Base-by-base conservation (phyloP, 2,329 filamentous ascomycete species). In the Diaporthe vexans region DNA sequence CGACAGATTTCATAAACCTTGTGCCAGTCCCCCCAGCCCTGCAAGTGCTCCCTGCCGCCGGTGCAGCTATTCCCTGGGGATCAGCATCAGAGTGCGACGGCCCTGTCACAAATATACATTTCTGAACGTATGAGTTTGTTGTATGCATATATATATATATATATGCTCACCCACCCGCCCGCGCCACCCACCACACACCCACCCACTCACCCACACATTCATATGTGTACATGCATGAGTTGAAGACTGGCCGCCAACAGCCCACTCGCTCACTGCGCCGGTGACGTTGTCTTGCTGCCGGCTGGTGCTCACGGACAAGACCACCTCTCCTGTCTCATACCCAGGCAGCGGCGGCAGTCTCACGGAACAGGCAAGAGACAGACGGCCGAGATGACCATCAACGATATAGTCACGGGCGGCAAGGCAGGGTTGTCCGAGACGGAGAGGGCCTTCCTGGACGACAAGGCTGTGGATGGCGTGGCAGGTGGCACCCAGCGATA, bases 401-500 rank as follows among this genome's bases (percentile, higher is more conserved):
- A 70, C 56, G 40, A 70, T n/a, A 35, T 40, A 19, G 1, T 43
- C 37, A 37, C 57, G 24, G 48, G 56, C 24, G 46, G 26, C 26
- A 63, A 67, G 57, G 26, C 73, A 48, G 26, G 67, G 35, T 13
- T 74, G 43, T 21, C 52, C 24, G 73, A 37, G 26, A 54, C 58
- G 35, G 15, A 57, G 11, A 46, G 35, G 35, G 35, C 35, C 35
- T 3, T 37, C 10, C 19, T n/a, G 71, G 54, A 72, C 35, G 40
- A 73, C 43, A 26, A 65, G 29, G 11, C 71, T 40, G 51, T 17
- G 21, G 52, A 67, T 65, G 37, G 37, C 37, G 58, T 43, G 21
- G 68, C 63, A 68, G 21, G 74, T 56, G 56, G 74, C 13, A 13
- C 17, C 17, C 76, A 78, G 37, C 78, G 82, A 76, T 84, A 82